Conservation (phyloP, 2,329 filamentous ascomycete genomes). For the Orbilia brochopaga region DNA sequence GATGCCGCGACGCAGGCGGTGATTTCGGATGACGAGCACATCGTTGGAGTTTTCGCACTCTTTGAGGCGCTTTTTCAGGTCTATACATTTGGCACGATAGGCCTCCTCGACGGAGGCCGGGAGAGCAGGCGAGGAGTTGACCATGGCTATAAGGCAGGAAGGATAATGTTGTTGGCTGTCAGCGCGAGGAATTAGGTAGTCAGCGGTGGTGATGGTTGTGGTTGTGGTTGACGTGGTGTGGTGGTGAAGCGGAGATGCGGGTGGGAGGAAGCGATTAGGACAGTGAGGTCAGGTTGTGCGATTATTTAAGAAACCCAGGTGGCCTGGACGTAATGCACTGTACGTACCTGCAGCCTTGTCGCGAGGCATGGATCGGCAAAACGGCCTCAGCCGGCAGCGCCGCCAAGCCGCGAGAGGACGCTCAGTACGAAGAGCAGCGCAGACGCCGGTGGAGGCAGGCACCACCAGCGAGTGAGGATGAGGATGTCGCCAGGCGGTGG, state of each 20-base stretch:
- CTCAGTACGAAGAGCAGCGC: not conserved
- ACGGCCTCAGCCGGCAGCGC: slow-evolving; percentile 26
- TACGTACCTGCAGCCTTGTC: slow-evolving; percentile 38
- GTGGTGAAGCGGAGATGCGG: not conserved
- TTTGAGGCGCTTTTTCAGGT: slow-evolving; percentile 85
- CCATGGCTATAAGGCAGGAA: slow-evolving; percentile 23
- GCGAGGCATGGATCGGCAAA: slow-evolving; percentile 51
- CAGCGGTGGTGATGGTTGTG: not conserved
- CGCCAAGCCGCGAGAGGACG: slow-evolving; percentile 15
- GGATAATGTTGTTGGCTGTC: not conserved
- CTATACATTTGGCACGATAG: slow-evolving; percentile 95
- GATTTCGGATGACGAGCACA: slow-evolving; percentile 76
- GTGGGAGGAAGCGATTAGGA: not conserved
- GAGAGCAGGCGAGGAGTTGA: slow-evolving; percentile 61
- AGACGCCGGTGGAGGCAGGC: not conserved
- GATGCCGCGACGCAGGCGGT: slow-evolving; percentile 80
- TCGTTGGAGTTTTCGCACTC: slow-evolving; percentile 94
- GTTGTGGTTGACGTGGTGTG: not conserved
- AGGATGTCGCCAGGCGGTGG: not conserved
- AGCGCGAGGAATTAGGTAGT: slow-evolving; percentile 12
- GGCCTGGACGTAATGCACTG: slow-evolving; percentile 4
- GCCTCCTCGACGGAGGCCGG: slow-evolving; percentile 94
- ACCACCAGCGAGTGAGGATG: not conserved
- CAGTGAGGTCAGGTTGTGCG: not conserved
- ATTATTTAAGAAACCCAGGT: slow-evolving; percentile 4